Base-by-base conservation (phyloP, 2,329 filamentous ascomycete genomes). In the Botrytis pseudocinerea region DNA sequence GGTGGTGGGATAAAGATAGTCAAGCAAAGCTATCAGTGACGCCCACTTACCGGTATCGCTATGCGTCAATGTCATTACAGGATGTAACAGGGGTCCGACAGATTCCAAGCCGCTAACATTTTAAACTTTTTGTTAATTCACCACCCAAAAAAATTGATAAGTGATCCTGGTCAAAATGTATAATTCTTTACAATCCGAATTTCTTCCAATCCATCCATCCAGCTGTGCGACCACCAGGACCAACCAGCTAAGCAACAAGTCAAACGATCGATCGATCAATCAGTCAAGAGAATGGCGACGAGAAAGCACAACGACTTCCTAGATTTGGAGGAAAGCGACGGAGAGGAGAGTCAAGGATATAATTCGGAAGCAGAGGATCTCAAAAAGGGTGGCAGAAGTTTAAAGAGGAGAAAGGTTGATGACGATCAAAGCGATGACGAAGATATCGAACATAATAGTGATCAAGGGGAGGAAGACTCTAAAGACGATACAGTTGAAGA, bases 301-400 rank as follows among this genome's bases (percentile, higher is more conserved):
- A 88, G 91, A 79, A 93, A 92, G 80, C 87, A 88, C 77, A 94
- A 94, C 81, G 87, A 92, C 70, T 95, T 91, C 78, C 87, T 95
- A 44, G 89, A 91, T 75, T 85, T 83, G 16, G 84, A 83, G 28
- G 85, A 89, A 28, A 91, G 89, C 79, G 88, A 90, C 51, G 88
- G 90, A 63, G 85, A 85, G 54, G 78, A 77, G 64, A 83, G 83
- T 75, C 82, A 85, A 68, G 89, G 87, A 73, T 93, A 92, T 80
- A 85, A 92, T 75, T 94, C 92, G 0, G 91, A 92, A 35, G 84
- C 72, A 35, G 79, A 90, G 63, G 90, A 93, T 75, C 80, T 93
- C 74, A 88, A 86, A 78, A 92, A 92, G 81, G 91, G 90, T 71
- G 87, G 85, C 75, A 83, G 87, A 81, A 83, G 82, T 74, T 16